Evolutionary conservation across 768 basidiomycete genomes (phyloP).

Genomic region (Asterophora parasitica): DNA sequence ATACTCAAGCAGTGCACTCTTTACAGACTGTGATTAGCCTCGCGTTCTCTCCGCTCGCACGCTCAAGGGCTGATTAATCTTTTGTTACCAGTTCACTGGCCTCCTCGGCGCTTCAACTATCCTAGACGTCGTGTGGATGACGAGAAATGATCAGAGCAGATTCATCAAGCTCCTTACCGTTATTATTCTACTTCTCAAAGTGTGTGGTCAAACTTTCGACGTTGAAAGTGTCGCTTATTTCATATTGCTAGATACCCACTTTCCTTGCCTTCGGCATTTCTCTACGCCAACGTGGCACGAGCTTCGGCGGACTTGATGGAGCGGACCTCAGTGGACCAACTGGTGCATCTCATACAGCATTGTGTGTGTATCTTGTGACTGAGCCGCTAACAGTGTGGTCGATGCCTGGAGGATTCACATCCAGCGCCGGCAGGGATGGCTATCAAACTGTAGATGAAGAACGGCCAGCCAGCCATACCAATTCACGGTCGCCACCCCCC

Average conservation of each 20-base stretch:
- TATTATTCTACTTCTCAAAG: constrained; percentile 57
- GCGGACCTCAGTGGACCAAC: constrained; percentile 51
- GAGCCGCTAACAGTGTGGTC: constrained; percentile 55
- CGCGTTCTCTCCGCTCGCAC: neutral
- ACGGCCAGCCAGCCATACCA: constrained; percentile 13
- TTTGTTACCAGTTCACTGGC: constrained; percentile 51
- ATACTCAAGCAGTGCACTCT: constrained; percentile 56
- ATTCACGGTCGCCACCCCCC: constrained; percentile 24
- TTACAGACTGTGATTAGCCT: constrained; percentile 49
- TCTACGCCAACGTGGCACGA: constrained; percentile 54
- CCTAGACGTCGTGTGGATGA: constrained; percentile 71
- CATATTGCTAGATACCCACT: constrained; percentile 49
- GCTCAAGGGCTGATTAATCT: neutral
- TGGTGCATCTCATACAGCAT: constrained; percentile 30
- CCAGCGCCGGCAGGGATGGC: constrained; percentile 46
- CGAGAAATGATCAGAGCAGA: constrained; percentile 47
- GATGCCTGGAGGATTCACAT: constrained; percentile 72
- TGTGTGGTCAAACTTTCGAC: constrained; percentile 14
- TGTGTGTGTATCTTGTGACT: neutral
- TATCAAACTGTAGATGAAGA: constrained; percentile 64
- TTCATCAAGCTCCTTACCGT: constrained; percentile 53
- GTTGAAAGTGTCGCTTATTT: neutral
- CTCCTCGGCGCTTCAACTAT: constrained; percentile 56
- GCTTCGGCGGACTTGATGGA: constrained; percentile 45
- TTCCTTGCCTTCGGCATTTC: constrained; percentile 44